phyloP scores from a whole-genome alignment of 768 basidiomycete genomes.

The Podaxis mareebaensis region DNA sequence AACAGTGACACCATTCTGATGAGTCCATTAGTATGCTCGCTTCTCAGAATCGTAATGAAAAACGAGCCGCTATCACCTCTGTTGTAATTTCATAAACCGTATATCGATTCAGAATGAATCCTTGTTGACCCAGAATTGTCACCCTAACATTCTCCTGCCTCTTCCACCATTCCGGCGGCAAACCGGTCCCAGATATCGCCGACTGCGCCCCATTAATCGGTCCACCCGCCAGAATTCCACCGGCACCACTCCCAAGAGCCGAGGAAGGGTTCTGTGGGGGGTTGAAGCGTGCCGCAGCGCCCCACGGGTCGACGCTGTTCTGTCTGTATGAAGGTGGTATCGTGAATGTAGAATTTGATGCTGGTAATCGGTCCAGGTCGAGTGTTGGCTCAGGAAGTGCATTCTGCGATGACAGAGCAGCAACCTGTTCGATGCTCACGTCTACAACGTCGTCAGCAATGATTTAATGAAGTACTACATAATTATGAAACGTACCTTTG shows the following conservation, averaged over 20 bases:
- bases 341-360: conserved; percentile 52
- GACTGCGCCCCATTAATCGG: conserved; percentile 52
- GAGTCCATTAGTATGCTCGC: conserved; percentile 13
- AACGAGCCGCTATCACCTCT: conserved; percentile 53
- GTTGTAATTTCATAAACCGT: conserved; percentile 81
- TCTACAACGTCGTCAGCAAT: conserved; percentile 40
- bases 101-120: conserved; percentile 87
- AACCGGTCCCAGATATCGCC: conserved; percentile 65
- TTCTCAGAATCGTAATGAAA: not conserved
- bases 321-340: conserved; percentile 42
- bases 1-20: conserved; percentile 66
- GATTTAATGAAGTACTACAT: not conserved
- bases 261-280: conserved; percentile 12
- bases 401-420: conserved; percentile 74
- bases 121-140: conserved; percentile 81
- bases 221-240: conserved; percentile 21
- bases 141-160: conserved; percentile 73
- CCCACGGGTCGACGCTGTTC: conserved; percentile 69
- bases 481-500: conserved; percentile 51
- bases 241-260: not conserved
- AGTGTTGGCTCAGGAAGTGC: conserved; percentile 74
- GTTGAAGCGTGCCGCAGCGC: conserved; percentile 38
- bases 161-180: conserved; percentile 88
- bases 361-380: conserved; percentile 58
- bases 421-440: conserved; percentile 79